Percentiles rank a stretch among this genome's conserved stretches.
These are phyloP conservation scores for Chamaecrista fasciculata DNA, from an alignment of 306 rosid genomes.

Conservation along the genomic window DNA sequence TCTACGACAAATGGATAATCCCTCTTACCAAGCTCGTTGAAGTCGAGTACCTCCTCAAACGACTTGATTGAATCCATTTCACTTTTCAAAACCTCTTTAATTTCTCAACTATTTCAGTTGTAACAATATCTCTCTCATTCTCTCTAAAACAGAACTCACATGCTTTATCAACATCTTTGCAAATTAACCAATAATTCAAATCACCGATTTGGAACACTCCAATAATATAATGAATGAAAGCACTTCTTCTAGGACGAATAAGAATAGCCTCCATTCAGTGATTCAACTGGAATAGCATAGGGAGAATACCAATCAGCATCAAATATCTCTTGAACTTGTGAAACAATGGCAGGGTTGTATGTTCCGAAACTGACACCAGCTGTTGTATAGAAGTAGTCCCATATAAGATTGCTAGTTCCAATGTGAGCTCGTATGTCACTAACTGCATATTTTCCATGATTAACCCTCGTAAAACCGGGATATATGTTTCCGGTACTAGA, in stretches of 20 bases:
- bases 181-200: not conserved
- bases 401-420: conserved; percentile 83
- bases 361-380: conserved; percentile 93
- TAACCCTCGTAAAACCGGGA: conserved; percentile 75
- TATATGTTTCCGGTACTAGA: conserved; percentile 59
- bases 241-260: conserved; percentile 39
- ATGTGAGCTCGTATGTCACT: conserved; percentile 76
- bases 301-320: conserved; percentile 97
- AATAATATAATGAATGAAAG: not conserved
- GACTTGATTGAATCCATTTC: conserved; percentile 49
- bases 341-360: conserved; percentile 64
- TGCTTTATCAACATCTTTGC: not conserved
- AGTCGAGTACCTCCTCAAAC: conserved; percentile 80
- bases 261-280: conserved; percentile 32
- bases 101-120: no score
- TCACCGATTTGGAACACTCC: conserved; percentile 22
- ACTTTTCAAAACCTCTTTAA: no score
- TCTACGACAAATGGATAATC: conserved; percentile 75
- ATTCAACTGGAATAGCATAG: conserved; percentile 59
- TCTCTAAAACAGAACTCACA: not conserved
- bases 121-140: no score
- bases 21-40: conserved; percentile 84
- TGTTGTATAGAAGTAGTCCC: conserved; percentile 91
- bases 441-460: conserved; percentile 89
- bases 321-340: conserved; percentile 62